Evolutionary conservation across 2,329 filamentous ascomycete species (phyloP).

Genomic region (Lasiodiplodia theobromae): DNA sequence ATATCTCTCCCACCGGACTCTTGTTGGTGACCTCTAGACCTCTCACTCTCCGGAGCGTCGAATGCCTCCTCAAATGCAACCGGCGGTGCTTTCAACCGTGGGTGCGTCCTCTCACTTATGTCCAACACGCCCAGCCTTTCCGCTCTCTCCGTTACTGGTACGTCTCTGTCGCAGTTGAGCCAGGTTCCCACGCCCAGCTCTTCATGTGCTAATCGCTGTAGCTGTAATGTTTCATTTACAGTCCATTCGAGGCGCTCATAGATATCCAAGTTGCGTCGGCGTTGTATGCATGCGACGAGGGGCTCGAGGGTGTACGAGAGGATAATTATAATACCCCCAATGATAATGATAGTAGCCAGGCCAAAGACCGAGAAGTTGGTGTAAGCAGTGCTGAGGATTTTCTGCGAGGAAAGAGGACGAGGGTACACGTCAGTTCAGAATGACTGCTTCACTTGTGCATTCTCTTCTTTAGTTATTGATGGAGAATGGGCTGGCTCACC

Average conservation of each 20-base stretch:
- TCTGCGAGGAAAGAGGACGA: not conserved
- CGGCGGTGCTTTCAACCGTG: constrained; percentile 2
- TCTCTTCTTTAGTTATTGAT: no score
- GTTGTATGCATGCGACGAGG: constrained; percentile 26
- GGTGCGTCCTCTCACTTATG: constrained; percentile 15
- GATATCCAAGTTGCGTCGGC: constrained; percentile 26
- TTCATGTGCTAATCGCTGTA: constrained; percentile 30
- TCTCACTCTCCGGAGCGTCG: no score
- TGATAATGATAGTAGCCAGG: constrained; percentile 35
- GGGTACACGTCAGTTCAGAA: no score
- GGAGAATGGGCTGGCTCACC: not conserved
- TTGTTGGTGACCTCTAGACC: no score
- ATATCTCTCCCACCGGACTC: no score
- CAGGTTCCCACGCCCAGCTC: constrained; percentile 30
- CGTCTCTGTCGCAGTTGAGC: constrained; percentile 13
- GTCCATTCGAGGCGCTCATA: constrained; percentile 33
- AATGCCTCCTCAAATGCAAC: not conserved
- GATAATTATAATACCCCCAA: constrained; percentile 36
- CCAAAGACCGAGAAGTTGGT: constrained; percentile 36
- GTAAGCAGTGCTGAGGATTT: constrained; percentile 32
- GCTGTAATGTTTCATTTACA: constrained; percentile 30
- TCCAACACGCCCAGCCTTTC: constrained; percentile 25
- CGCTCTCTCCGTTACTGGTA: constrained; percentile 15
- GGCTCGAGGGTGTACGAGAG: constrained; percentile 30
- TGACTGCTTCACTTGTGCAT: not conserved